Base-by-base conservation (phyloP, 257 asterid genomes). In the Eustoma russellianum region DNA sequence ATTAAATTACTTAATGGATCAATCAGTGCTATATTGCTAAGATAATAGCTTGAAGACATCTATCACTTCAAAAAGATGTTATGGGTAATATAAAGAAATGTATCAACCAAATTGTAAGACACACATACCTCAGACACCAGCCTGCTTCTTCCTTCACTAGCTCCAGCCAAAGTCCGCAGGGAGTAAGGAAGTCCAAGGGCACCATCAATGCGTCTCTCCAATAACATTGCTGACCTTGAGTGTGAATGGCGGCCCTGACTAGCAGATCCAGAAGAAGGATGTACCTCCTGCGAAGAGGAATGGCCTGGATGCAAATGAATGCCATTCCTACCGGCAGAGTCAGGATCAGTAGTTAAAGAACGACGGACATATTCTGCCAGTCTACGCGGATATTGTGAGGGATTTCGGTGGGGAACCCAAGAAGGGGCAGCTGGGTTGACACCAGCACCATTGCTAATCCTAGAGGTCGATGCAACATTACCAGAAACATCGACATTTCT, bases 161-260 rank as follows among this genome's bases (percentile, higher is more conserved):
- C 82, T 63, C 77, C 78, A 68, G 85, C 79, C 69, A 77, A 64
- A 61, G 67, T 66, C 57, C 83, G 70, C 41, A 73, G 61, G 15
- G 95, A 64, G 77, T 81, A 60, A 56, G 94, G 91, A 62, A 68
- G 50, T 48, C 88, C 88, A 7, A 65, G 51, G 59, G 83, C 77
- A 70, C 87, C 78, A 60, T 80, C 87, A 46, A 74, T 70, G 50
- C 85, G 91, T 60, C 97, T 85, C 82, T 85, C 97, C 74, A 80
- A 47, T 69, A 78, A 53, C 53, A 73, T 30, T 33, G 85, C 78
- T 18, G 95, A 65, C 73, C 98, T 81, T 17, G 83, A 65, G 65
- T 67, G 71, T 33, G 85, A 56, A 48, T 68, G 82, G 43, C 74
- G 88, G 48, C 77, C 84, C 33, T 54, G 80, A 69, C 51, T 67